Conservation (phyloP, 768 basidiomycete species). For the Macrocybe gigantea region DNA sequence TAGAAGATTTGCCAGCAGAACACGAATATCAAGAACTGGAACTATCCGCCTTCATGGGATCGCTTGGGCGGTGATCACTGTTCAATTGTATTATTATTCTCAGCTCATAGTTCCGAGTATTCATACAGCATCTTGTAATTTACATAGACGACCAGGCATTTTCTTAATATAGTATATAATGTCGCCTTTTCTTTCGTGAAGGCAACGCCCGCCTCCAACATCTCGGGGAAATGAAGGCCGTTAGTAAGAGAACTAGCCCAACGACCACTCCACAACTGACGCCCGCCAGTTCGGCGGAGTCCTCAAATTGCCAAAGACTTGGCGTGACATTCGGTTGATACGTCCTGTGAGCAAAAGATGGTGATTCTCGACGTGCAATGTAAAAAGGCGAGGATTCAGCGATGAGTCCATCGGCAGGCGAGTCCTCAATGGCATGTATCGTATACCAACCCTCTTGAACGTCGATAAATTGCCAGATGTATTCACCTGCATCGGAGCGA, state of each 20-base stretch:
- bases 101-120: constrained; percentile 6
- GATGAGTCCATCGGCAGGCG: constrained; percentile 9
- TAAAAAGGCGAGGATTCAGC: constrained; percentile 23
- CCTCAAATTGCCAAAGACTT: no score
- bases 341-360: constrained; percentile 13
- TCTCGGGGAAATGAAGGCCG: no score
- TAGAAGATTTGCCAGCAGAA: constrained; percentile 89
- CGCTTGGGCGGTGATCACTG: constrained; percentile 49
- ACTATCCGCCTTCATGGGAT: constrained; percentile 82
- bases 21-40: constrained; percentile 91
- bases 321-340: no score
- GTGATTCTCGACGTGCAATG: constrained; percentile 15
- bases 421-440: constrained; percentile 17
- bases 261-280: no score
- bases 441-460: constrained; percentile 28
- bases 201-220: no score
- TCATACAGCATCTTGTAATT: constrained; percentile 2
- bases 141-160: neutral
- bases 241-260: no score
- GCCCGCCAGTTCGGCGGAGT: no score
- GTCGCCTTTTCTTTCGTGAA: no score
- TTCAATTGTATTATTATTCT: constrained; percentile 21
- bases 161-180: neutral
- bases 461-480: constrained; percentile 24
- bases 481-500: constrained; percentile 13